These are phyloP conservation scores for Vigna nakashimae DNA, from an alignment of 306 rosid genomes.

Conservation along the genomic window DNA sequence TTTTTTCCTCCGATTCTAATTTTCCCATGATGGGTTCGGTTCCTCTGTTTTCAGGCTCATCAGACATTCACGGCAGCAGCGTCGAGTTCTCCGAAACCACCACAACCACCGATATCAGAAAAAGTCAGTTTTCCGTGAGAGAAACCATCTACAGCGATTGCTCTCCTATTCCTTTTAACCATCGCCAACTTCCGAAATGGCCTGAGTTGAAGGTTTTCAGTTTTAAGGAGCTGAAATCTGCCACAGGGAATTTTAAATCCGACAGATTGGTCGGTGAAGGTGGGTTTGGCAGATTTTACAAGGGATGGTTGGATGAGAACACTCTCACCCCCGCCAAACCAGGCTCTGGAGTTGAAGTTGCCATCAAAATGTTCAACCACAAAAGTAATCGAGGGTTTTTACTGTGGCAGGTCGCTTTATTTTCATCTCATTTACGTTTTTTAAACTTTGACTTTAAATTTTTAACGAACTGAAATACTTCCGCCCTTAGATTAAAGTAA, in stretches of 20 bases:
- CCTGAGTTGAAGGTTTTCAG: conserved; percentile 71
- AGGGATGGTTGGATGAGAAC: conserved; percentile 84
- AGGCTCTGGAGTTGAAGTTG: conserved; percentile 69
- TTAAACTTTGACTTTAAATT: no score
- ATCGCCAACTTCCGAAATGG: conserved; percentile 56
- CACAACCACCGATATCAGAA: no score
- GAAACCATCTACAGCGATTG: conserved; percentile 45
- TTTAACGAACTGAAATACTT: no score
- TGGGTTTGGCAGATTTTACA: conserved; percentile 86
- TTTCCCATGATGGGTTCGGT: no score
- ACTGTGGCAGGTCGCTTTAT: conserved; percentile 75
- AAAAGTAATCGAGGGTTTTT: conserved; percentile 46
- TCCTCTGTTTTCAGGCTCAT: no score
- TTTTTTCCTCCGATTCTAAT: no score
- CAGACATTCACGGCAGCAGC: no score
- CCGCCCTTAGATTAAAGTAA: no score
- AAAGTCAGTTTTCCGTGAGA: not conserved
- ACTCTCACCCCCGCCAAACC: conserved; percentile 67
- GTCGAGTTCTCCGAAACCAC: no score
- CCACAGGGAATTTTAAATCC: conserved; percentile 67
- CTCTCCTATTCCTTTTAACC: not conserved
- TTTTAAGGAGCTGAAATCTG: conserved; percentile 63
- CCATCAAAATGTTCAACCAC: conserved; percentile 36
- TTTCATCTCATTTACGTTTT: not conserved
- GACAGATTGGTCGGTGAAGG: conserved; percentile 81